Percentiles rank a stretch among this genome's conserved stretches.
These are phyloP conservation scores for Microstroma glucosiphilum DNA, from an alignment of 1,284 basidiomycete genomes.

Conservation along the genomic window DNA sequence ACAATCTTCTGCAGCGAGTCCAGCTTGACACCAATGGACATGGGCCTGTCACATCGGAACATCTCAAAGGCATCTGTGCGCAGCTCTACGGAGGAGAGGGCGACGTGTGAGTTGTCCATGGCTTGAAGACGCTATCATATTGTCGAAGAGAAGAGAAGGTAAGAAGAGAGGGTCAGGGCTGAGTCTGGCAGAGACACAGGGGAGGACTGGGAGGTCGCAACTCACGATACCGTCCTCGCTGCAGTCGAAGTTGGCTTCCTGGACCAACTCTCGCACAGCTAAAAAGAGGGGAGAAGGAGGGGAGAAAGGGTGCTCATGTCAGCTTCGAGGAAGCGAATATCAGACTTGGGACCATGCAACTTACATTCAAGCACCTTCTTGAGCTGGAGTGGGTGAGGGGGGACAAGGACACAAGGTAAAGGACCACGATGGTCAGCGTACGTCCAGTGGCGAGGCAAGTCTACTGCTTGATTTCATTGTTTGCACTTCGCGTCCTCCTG, in stretches of 20 bases:
- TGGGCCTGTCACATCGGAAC: conserved; percentile 91
- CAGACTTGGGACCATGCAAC: neutral
- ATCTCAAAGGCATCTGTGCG: conserved; percentile 40
- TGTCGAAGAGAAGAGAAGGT: neutral
- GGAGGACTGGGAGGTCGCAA: conserved; percentile 23
- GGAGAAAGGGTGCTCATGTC: neutral
- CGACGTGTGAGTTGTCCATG: conserved; percentile 99
- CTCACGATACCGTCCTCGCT: conserved; percentile 84
- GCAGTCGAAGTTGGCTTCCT: conserved; percentile 97
- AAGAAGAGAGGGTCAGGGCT: conserved; percentile 1
- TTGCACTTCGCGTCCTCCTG: too few species aligned
- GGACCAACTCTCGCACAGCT: conserved; percentile 94
- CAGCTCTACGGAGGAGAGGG: conserved; percentile 77
- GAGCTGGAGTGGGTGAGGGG: conserved; percentile 20
- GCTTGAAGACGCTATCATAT: conserved; percentile 61
- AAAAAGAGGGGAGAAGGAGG: conserved; percentile 8
- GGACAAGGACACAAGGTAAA: neutral
- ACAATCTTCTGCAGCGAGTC: conserved; percentile 87
- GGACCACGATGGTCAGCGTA: neutral
- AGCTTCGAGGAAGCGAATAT: neutral
- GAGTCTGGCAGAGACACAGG: neutral
- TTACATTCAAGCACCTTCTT: conserved; percentile 41
- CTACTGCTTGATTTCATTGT: neutral
- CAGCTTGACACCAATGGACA: conserved; percentile 64
- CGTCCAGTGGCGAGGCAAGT: neutral